Conservation (phyloP, 345 rosid species). For the Populus nigra region DNA sequence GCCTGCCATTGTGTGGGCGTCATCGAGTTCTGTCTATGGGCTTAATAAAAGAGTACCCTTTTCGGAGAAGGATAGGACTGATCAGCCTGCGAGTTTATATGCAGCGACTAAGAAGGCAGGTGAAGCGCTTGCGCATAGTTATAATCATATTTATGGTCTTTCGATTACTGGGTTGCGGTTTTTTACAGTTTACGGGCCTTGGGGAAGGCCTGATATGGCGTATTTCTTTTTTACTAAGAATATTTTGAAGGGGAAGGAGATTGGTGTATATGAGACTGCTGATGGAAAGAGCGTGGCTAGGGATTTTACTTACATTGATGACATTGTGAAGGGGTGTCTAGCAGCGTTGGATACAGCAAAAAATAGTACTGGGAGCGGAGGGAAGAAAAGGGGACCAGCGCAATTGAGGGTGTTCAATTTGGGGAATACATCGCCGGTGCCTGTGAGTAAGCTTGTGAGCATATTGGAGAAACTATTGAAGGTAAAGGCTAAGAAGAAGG, state of each 20-base stretch:
- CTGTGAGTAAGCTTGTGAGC: conserved; percentile 72
- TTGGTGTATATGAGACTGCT: conserved; percentile 54
- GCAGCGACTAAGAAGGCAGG: conserved; percentile 95
- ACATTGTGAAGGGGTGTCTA: conserved; percentile 86
- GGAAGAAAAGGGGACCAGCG: conserved; percentile 83
- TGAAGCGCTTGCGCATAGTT: conserved; percentile 89
- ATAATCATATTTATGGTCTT: conserved; percentile 82
- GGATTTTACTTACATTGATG: conserved; percentile 93
- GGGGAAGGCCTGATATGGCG: conserved; percentile 98
- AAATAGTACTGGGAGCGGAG: conserved; percentile 92
- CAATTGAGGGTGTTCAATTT: conserved; percentile 82
- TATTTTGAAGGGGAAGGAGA: conserved; percentile 57
- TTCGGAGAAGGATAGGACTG: conserved; percentile 79
- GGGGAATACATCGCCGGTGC: conserved; percentile 94
- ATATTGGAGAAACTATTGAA: conserved; percentile 83
- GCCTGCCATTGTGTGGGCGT: conserved; percentile 85
- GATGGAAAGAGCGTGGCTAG: conserved; percentile 36
- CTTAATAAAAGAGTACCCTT: conserved; percentile 84
- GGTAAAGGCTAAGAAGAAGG: conserved; percentile 74
- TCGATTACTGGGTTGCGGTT: conserved; percentile 81
- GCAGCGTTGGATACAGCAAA: conserved; percentile 80
- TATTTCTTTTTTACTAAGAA: conserved; percentile 86
- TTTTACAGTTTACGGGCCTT: conserved; percentile 87
- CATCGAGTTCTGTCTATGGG: conserved; percentile 84
- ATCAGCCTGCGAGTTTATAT: conserved; percentile 86